Base-by-base conservation (phyloP, 2,329 filamentous ascomycete genomes). In the Nigrospora osmanthi region DNA sequence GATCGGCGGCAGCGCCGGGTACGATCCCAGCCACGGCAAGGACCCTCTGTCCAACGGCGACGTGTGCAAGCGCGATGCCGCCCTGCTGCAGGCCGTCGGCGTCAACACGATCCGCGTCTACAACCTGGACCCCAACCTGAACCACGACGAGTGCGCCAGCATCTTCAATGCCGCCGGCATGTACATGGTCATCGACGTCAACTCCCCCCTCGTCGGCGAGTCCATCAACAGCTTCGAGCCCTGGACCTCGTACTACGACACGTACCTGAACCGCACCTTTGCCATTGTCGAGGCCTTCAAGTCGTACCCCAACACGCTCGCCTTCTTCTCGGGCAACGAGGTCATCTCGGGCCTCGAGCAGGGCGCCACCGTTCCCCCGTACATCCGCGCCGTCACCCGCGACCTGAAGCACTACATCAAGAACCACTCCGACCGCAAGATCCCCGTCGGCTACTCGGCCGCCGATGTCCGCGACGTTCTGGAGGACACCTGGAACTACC, bases 361-460 rank as follows among this genome's bases (percentile, higher is more conserved):
- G 34, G 83, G 78, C 50, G 65, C 71, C 43, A 65, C 63, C 43
- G 80, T 79, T 32, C 84, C 85, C 36, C 83, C 80, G n/a, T 90
- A 87, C 62, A 71, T 83, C 53, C 75, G 81, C 65, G 86, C 86
- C 50, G 79, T 88, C 51, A 89, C 83, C 39, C 83, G 86, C 58
- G 86, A 90, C 65, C 73, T 90, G 62, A 89, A 87, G 73, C 83
- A 82, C 61, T 90, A 90, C 71, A 82, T 89, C 68, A 78, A 81
- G 66, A 82, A 81, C 59, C 79, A 85, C 59, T 69, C 77, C 48
- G 73, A 80, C 59, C 83, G 86, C 54, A 55, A 68, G 48, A 85
- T 90, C 52, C 85, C 86, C 17, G 83, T 89, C 47, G 86, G 86
- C 38, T 90, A 90, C 73, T 89, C 85, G 7, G 86, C 86, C 48